These are phyloP conservation scores for Colletotrichum truncatum DNA, from an alignment of 2,329 filamentous ascomycete genomes.

Conservation along the genomic window DNA sequence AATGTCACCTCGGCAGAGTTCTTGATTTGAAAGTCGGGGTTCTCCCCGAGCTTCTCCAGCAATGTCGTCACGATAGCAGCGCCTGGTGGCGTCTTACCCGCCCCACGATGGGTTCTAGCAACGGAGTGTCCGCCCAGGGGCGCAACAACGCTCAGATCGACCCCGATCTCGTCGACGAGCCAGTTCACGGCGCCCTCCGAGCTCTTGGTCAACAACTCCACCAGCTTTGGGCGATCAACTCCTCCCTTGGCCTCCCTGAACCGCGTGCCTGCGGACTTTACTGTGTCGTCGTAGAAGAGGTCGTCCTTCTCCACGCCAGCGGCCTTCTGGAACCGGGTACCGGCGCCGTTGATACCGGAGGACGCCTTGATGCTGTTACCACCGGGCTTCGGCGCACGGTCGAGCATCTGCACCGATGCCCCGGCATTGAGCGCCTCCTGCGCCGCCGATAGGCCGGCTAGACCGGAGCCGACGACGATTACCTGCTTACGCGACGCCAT, in stretches of 20 bases:
- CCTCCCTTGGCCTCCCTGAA: constrained; percentile 39
- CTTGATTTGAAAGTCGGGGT: constrained; percentile 59
- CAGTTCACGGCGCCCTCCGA: constrained; percentile 63
- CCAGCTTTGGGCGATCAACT: constrained; percentile 52
- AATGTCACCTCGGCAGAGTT: constrained; percentile 63
- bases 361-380: constrained; percentile 75
- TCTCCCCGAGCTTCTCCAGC: constrained; percentile 58
- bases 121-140: constrained; percentile 67
- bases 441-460: constrained; percentile 70
- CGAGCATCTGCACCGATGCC: constrained; percentile 65
- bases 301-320: constrained; percentile 44
- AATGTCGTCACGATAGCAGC: constrained; percentile 66
- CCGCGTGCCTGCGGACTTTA: constrained; percentile 61
- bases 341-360: constrained; percentile 71
- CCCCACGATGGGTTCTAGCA: constrained; percentile 66
- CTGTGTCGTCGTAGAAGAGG: constrained; percentile 64
- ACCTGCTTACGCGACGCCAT: constrained; percentile 45
- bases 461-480: constrained; percentile 71
- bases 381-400: constrained; percentile 67
- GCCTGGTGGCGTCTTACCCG: constrained; percentile 64
- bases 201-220: constrained; percentile 55
- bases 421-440: constrained; percentile 62
- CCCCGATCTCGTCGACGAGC: constrained; percentile 63
- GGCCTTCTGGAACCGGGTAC: constrained; percentile 63
- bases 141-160: constrained; percentile 67